Evolutionary conservation across 306 rosid species (phyloP), one percentile per base, ranked within the genome.

Genomic region (Begonia masoniana): DNA sequence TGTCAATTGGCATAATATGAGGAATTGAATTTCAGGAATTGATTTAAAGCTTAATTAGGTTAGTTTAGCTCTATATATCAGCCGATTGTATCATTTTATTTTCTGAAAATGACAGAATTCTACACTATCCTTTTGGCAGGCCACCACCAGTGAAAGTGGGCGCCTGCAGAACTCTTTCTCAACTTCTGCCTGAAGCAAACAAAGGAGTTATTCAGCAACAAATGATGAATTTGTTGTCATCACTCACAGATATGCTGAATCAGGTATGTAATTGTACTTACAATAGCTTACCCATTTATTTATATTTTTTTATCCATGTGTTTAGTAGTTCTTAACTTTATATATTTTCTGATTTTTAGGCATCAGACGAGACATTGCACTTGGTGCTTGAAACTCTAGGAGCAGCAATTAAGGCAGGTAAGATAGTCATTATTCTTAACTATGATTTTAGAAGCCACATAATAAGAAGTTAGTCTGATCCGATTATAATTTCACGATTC

Each of bases 131-230:
- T 67, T 57, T 59, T 61, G 42, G 62, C 76, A 89, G 97, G 82
- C 87, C 97, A 7, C 79, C 94, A 23, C 91, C 91, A 19, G 83
- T 89, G 54, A 89, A 80, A 80, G 91, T 85, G 53, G 97, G 97
- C 69, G 95, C 94, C 51, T 89, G 95, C 76, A 73, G 82, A 62
- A 91, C 94, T 53, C 97, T 89, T 56, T 76, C 83, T 31, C 81
- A 73, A 74, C 91, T 82, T 62, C 76, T 89, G 54, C 97, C 95
- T 67, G 86, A 78, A 73, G 80, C 77, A 47, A 82, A 77, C 61
- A 81, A 76, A 57, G 87, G 72, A 76, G 62, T 74, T 56, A 63
- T 65, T 59, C 87, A 73, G 48, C 79, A 82, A 8, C 87, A 80
- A 41, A 56, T 85, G 81, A 57, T 76, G 85, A 73, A 69, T 67